Evolutionary conservation across 768 basidiomycete species (phyloP).

Genomic region (Pulveroboletus sp.): DNA sequence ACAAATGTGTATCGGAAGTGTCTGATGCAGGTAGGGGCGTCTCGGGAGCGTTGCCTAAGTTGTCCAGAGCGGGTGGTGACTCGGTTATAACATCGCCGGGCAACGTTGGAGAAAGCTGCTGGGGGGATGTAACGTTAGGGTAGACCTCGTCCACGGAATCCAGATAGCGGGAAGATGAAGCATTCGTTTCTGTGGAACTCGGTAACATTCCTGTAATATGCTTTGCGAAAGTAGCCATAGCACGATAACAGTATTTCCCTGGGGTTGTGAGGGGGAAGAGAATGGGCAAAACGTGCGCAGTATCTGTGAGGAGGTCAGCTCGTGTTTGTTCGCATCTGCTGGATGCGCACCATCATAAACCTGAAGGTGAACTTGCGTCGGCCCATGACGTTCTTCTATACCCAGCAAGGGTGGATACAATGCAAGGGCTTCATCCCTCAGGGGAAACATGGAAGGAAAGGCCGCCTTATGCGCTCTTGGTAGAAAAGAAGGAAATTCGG

Average conservation of each 20-base stretch:
- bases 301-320: slow-evolving; percentile 40
- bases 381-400: slow-evolving; percentile 49
- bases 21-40: neutral
- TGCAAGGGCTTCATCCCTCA: slow-evolving; percentile 41
- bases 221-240: slow-evolving; percentile 69
- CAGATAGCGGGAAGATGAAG: slow-evolving; percentile 1
- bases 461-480: slow-evolving; percentile 88
- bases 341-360: slow-evolving; percentile 73
- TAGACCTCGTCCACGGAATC: slow-evolving; percentile 1
- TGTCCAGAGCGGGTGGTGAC: neutral
- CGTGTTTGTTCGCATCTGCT: slow-evolving; percentile 18
- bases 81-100: neutral
- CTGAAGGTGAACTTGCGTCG: slow-evolving; percentile 88
- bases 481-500: neutral
- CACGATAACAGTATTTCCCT: slow-evolving; percentile 77
- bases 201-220: slow-evolving; percentile 53
- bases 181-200: slow-evolving; percentile 8
- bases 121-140: neutral
- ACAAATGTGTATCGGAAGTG: slow-evolving; percentile 2
- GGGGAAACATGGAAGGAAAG: slow-evolving; percentile 65
- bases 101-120: slow-evolving; percentile 1
- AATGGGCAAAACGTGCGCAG: slow-evolving; percentile 70
- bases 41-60: neutral
- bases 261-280: slow-evolving; percentile 76
- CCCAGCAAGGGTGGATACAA: slow-evolving; percentile 58